Evolutionary conservation across 305 asterid genomes (phyloP), one percentile per base, ranked within the genome.

Genomic region (Rubia peregrina): DNA sequence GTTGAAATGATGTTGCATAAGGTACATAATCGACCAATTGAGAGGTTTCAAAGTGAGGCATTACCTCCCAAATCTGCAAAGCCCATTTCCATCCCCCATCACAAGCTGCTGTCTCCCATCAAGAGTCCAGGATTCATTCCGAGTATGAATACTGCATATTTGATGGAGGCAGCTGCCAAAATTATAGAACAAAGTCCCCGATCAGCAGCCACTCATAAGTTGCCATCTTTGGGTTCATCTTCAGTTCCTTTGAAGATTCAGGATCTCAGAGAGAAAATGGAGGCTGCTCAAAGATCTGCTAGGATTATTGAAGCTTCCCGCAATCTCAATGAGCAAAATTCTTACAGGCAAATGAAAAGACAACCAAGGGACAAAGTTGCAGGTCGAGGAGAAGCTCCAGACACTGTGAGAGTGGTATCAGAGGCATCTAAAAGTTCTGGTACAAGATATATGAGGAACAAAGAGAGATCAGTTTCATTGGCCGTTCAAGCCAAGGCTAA

Each of bases 71-170:
- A 86, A 84, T 83, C 91, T 38, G 92, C 97, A n/a, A 95, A 90
- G 82, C 95, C 96, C 73, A 76, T 88, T 70, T 83, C 95, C 21
- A 76, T 86, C 69, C 76, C 92, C 26, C 98, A 87, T 60, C 88
- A 89, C 79, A 79, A 92, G 76, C 88, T 90, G 64, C 69, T 90
- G 63, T 95, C 99, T 73, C 99, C 99, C 64, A 86, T 95, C 72
- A 95, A 90, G 82, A 86, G 96, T 81, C 98, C 97, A 61, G 97
- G 97, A 33, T 95, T 91, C 63, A 66, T 91, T 71, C 98, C 95
- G 21, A 88, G 88, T 26, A 91, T 85, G 84, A 92, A 91, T 82
- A 90, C 98, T 9, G 94, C 91, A 70, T 91, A 91, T 78, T 75
- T 95, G 68, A 81, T 91, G 71, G 99, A 95, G 85, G 96, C 93